Evolutionary conservation across 129 eudicot genomes (phyloP).

Genomic region (Kitagawia praeruptora): DNA sequence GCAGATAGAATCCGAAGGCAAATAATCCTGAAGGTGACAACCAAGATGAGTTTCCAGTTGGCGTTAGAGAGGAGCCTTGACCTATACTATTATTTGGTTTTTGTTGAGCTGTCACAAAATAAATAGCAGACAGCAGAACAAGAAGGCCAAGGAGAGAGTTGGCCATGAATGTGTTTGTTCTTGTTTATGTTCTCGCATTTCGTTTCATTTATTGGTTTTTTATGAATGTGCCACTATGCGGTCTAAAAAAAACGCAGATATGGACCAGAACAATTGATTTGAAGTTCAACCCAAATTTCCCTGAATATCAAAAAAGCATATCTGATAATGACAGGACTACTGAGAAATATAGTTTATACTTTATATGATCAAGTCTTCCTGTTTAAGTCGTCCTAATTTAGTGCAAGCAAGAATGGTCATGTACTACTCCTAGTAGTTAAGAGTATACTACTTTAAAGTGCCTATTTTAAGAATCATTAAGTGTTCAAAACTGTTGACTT

Average conservation of each 20-base stretch:
- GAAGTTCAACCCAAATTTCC: not conserved
- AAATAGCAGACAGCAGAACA: not conserved
- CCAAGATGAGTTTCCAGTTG: conserved; percentile 8
- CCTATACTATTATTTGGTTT: conserved; percentile 4
- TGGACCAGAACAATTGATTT: not conserved
- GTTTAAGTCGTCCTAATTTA: too few species aligned
- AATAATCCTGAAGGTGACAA: not conserved
- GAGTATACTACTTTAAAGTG: too few species aligned
- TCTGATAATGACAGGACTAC: not conserved
- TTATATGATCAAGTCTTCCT: too few species aligned
- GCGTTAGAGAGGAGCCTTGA: conserved; percentile 12
- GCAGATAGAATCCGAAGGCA: conserved; percentile 4
- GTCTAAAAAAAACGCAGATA: not conserved
- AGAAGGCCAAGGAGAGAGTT: not conserved
- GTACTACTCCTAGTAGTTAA: too few species aligned
- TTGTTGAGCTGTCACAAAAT: conserved; percentile 16
- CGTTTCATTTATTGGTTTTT: not conserved
- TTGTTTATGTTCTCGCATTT: not conserved
- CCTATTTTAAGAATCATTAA: too few species aligned
- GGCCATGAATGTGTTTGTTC: not conserved
- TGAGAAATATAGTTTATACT: too few species aligned
- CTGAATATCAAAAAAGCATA: too few species aligned
- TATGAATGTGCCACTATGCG: not conserved
- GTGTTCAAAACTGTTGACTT: too few species aligned
- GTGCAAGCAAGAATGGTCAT: too few species aligned